Evolutionary conservation across 2,329 filamentous ascomycete species (phyloP), one percentile per base, ranked within the genome.

Genomic region (Calonectria montana): DNA sequence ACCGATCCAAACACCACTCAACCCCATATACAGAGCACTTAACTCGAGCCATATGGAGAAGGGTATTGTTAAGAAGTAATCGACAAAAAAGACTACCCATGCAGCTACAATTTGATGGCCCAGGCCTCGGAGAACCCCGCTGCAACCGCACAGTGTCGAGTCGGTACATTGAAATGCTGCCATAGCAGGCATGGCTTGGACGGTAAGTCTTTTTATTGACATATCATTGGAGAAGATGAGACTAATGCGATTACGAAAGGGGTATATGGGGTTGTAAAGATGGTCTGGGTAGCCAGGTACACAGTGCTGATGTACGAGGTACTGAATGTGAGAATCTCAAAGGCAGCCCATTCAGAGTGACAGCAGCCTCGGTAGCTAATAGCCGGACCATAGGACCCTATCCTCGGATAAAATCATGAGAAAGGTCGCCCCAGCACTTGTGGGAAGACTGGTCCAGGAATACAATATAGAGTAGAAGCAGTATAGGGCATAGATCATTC

Each of bases 381-480:
- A 86, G 75, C 4, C 77, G 76, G n/a, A 83, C 63, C 81, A 85
- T 84, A 5, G 81, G 79, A 3, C 83, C 80, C 86, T 85, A 87
- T 45, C 84, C 81, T 3, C 76, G 76, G 18, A 85, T 67, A 1
- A 81, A 81, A 4, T 79, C 73, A 2, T 78, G 73, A 10, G 84
- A 84, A 50, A 86, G 83, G 0, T 85, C 84, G 4, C 82, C 82
- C 86, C 86, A 79, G 15, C 77, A 79, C 15, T 74, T 39, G n/a
- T 77, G 77, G 0, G 76, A 77, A 2, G 69, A 53, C 39, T 83
- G 81, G 7, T 85, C 85, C 69, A 85, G 83, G 67, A 84, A 81
- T 25, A 86, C 79, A 15, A 85, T 81, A 71, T 89, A 89, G 1
- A 85, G 37, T 25, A 87, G 81, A 1, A 90, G 82, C 2, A 89